Evolutionary conservation across 1,284 basidiomycete species (phyloP).

Genomic region (Thecaphora frezii): DNA sequence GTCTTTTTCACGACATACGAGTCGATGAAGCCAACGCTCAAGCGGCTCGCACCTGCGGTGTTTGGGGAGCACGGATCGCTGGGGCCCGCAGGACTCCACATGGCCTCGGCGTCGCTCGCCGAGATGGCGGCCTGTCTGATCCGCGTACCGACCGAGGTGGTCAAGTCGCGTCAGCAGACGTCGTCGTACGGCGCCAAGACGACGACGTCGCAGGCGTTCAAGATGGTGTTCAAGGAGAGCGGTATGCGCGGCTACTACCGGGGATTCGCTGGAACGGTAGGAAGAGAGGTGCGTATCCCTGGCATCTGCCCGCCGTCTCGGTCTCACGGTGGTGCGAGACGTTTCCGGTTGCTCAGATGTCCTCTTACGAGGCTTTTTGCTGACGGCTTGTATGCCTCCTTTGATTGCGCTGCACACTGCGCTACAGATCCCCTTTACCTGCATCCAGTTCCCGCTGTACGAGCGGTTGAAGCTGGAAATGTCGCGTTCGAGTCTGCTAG

Average conservation of each 20-base stretch:
- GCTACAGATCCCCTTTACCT: constrained; percentile 89
- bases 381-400: not conserved
- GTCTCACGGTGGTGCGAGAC: too few species aligned
- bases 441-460: constrained; percentile 94
- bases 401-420: not conserved
- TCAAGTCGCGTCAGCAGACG: constrained; percentile 82
- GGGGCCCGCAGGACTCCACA: constrained; percentile 55
- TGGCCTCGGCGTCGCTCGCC: constrained; percentile 59
- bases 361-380: too few species aligned
- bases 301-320: not conserved
- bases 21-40: constrained; percentile 70
- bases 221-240: constrained; percentile 65
- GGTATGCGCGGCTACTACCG: constrained; percentile 75
- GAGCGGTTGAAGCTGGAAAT: constrained; percentile 74
- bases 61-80: constrained; percentile 25
- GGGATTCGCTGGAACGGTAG: constrained; percentile 76
- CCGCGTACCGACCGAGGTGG: constrained; percentile 89
- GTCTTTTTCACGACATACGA: constrained; percentile 96
- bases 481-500: constrained; percentile 18
- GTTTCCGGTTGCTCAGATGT: too few species aligned
- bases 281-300: constrained; percentile 68
- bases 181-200: constrained; percentile 68
- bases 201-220: constrained; percentile 62
- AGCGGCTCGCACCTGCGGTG: constrained; percentile 13
- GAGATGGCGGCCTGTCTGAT: constrained; percentile 77